Evolutionary conservation across 306 rosid genomes (phyloP), one percentile per base, ranked within the genome.

Genomic region (Casuarina glauca): DNA sequence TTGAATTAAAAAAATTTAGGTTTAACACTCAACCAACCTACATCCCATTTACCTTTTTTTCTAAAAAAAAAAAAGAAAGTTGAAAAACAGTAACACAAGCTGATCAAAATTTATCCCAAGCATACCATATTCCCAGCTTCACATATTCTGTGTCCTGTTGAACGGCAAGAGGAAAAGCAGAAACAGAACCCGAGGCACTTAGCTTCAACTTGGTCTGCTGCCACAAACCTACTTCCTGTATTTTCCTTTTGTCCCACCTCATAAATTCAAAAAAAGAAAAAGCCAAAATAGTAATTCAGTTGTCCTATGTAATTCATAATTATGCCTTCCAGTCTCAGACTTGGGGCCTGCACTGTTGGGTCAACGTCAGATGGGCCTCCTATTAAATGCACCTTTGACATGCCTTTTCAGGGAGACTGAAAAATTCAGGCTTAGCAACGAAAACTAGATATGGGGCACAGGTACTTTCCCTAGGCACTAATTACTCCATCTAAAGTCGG

Each of bases 241-340:
- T 75, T 84, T 82, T 72, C 78, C 76, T 55, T 79, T 81, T 77
- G 84, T 84, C 83, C 52, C 74, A 68, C 68, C 44, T 72, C 77
- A 84, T 83, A 84, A 82, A 85, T 74, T 83, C 81, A 78, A 87
- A 88, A 78, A 80, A 82, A 71, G 84, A 79, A 78, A 87, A 17
- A 77, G 80, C 75, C 81, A 68, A 83, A 82, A 72, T 85, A 83
- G 90, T 86, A 82, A 89, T 89, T 89, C 86, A 77, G 86, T 86
- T 60, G 90, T 89, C 93, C 69, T 79, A 86, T 80, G 87, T 87
- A 83, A 88, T 26, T 0, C 32, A 26, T 84, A 74, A 85, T 81
- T 80, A 87, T 75, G 41, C 80, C 55, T 73, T 77, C 86, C 83
- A 86, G 83, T 67, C 70, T 82, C 86, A 80, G 84, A 80, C 77